Base-by-base conservation (phyloP, 2,329 filamentous ascomycete genomes). In the Colletotrichum spaethianum region DNA sequence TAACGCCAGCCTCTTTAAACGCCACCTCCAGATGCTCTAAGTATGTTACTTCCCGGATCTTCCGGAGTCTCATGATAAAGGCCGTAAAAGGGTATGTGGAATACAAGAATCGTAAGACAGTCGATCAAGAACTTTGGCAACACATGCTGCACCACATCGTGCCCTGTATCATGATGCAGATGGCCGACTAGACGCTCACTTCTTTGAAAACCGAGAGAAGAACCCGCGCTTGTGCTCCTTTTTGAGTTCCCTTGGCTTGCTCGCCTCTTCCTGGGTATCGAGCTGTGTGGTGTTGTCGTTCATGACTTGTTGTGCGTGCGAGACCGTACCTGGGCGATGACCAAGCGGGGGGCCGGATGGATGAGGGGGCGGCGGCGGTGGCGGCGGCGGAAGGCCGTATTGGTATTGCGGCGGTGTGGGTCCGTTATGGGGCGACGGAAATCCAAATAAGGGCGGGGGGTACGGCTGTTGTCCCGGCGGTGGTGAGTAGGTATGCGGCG, bases 211-310 rank as follows among this genome's bases (percentile, higher is more conserved):
- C 9, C 61, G 61, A 9, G 69, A 72, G 11, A 72, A 64, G 31
- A 72, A 72, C 7, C 69, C 52, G 28, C 53, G 62, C 53, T 63
- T 72, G 2, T 48, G 12, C 38, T 62, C 46, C 26, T 72, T 68
- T 28, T 56, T 55, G 20, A 55, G 50, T 0, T 52, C 65, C 18
- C 61, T 59, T n/a, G 62, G 72, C 64, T 77, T 76, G 33, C 75
- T 73, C 56, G 77, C 56, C 44, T 81, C 76, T 57, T 80, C 76
- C 57, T 85, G 80, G 2, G 79, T 80, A 42, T 89, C 85, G 5
- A 90, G 75, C 75, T 89, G 85, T 9, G 82, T 86, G 0, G 88
- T 90, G 66, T 89, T 83, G 16, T 86, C 82, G 55, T 88, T 82
- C 87, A 89, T 89, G 44, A 89, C 83, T 74, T 87, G 80, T 70